Percentiles rank a stretch among this genome's conserved stretches.
phyloP scores from a whole-genome alignment of 2,329 filamentous ascomycete genomes.

The Fusarium scirpi region DNA sequence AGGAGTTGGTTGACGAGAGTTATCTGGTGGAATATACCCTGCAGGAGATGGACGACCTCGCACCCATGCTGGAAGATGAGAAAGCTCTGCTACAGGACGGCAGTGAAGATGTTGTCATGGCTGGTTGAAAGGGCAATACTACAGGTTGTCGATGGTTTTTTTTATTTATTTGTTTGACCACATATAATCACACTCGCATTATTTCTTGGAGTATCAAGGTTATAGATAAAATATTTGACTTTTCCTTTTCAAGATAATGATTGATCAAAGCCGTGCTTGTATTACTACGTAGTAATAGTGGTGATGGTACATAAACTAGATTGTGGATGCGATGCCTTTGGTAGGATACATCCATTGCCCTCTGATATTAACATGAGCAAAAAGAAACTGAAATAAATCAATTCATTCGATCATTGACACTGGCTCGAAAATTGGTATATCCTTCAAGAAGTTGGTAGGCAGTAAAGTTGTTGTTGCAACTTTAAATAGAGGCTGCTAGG shows the following conservation, averaged over 20 bases:
- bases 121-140: constrained; percentile 43
- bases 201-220: constrained; percentile 34
- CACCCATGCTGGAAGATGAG: constrained; percentile 56
- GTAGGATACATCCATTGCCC: not conserved
- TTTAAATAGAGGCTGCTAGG: not conserved
- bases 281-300: not conserved
- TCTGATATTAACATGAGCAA: not conserved
- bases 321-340: too few species aligned
- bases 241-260: not conserved
- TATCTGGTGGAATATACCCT: constrained; percentile 95
- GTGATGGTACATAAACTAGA: not conserved
- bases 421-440: not conserved
- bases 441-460: not conserved
- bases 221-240: constrained; percentile 35
- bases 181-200: constrained; percentile 19
- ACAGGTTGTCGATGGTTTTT: constrained; percentile 12
- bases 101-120: constrained; percentile 59
- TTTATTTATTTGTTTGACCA: constrained; percentile 7
- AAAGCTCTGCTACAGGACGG: constrained; percentile 51
- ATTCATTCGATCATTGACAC: not conserved
- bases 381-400: not conserved
- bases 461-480: not conserved
- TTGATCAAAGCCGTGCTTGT: not conserved
- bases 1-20: constrained; percentile 93
- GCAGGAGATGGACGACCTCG: constrained; percentile 87